These are phyloP conservation scores for Mimosa pudica DNA, from an alignment of 306 rosid genomes.

Conservation along the genomic window DNA sequence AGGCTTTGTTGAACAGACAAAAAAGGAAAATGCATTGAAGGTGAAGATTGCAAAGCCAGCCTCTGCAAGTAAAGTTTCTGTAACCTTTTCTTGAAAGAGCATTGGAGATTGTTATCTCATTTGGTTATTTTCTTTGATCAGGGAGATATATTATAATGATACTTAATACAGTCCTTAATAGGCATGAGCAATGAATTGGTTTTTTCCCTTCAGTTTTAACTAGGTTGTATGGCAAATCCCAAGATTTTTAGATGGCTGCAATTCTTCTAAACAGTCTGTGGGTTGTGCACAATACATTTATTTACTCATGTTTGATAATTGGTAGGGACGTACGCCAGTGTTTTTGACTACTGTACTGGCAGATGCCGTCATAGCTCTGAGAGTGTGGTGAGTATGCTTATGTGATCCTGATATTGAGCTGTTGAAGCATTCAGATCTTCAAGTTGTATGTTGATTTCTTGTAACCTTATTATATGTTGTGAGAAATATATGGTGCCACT, in stretches of 20 bases:
- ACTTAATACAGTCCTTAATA: slow-evolving; percentile 30
- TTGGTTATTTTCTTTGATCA: not conserved
- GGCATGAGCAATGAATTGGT: slow-evolving; percentile 8
- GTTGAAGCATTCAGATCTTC: slow-evolving; percentile 23
- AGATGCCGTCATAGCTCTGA: slow-evolving; percentile 97
- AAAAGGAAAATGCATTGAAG: slow-evolving; percentile 58
- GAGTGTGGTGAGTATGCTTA: slow-evolving; percentile 78
- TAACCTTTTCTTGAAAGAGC: slow-evolving; percentile 12
- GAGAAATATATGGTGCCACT: slow-evolving; percentile 19
- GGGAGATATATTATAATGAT: not conserved
- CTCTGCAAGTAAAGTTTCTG: slow-evolving; percentile 66
- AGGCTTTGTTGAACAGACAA: slow-evolving; percentile 50
- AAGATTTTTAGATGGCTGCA: slow-evolving; percentile 9
- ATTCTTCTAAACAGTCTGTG: not conserved
- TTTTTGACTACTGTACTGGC: slow-evolving; percentile 84
- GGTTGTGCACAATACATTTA: not conserved
- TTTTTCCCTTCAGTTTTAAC: slow-evolving; percentile 5
- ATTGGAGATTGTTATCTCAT: slow-evolving; percentile 16
- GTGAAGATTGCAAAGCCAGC: slow-evolving; percentile 73
- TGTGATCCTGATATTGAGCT: slow-evolving; percentile 22
- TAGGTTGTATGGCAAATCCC: slow-evolving; percentile 26
- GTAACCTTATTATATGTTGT: slow-evolving; percentile 19
- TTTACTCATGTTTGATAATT: slow-evolving; percentile 17
- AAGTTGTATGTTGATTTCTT: slow-evolving; percentile 22
- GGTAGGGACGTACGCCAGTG: slow-evolving; percentile 75